Evolutionary conservation across 352 stramenopile genomes (phyloP).

Genomic region (Elongisporangium anandrum): DNA sequence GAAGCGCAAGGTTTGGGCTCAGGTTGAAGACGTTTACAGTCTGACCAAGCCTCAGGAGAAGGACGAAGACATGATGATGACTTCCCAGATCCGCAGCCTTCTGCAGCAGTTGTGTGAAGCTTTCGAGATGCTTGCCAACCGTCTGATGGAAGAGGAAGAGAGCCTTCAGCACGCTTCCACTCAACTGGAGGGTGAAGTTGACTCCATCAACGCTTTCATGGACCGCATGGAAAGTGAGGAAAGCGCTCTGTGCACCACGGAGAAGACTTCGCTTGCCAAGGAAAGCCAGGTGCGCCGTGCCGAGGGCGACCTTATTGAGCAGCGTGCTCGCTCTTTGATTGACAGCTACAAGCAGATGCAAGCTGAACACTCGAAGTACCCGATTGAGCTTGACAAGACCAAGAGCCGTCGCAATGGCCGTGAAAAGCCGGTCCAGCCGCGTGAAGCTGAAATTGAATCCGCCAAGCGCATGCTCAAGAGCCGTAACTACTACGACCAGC

Average conservation of each 20-base stretch:
- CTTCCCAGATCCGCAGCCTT: slow-evolving; percentile 82
- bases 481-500: slow-evolving; percentile 87
- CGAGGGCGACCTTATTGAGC: slow-evolving; percentile 79
- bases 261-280: slow-evolving; percentile 84
- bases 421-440: slow-evolving; percentile 58
- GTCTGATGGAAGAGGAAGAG: slow-evolving; percentile 81
- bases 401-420: slow-evolving; percentile 74
- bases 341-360: slow-evolving; percentile 90
- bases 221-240: slow-evolving; percentile 88
- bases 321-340: slow-evolving; percentile 74
- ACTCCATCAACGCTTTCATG: slow-evolving; percentile 88
- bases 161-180: slow-evolving; percentile 78
- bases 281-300: slow-evolving; percentile 78
- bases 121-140: slow-evolving; percentile 88
- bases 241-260: slow-evolving; percentile 70
- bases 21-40: slow-evolving; percentile 84
- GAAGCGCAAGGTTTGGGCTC: slow-evolving; percentile 82
- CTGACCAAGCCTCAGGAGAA: slow-evolving; percentile 82
- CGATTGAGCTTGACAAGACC: slow-evolving; percentile 75
- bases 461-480: slow-evolving; percentile 80
- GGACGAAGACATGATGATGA: slow-evolving; percentile 92
- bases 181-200: slow-evolving; percentile 79
- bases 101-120: slow-evolving; percentile 82
- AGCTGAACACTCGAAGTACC: slow-evolving; percentile 81
- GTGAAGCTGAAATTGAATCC: slow-evolving; percentile 70